Evolutionary conservation across 257 asterid genomes (phyloP), one percentile per base, ranked within the genome.

Genomic region (Marsdenia floribunda): DNA sequence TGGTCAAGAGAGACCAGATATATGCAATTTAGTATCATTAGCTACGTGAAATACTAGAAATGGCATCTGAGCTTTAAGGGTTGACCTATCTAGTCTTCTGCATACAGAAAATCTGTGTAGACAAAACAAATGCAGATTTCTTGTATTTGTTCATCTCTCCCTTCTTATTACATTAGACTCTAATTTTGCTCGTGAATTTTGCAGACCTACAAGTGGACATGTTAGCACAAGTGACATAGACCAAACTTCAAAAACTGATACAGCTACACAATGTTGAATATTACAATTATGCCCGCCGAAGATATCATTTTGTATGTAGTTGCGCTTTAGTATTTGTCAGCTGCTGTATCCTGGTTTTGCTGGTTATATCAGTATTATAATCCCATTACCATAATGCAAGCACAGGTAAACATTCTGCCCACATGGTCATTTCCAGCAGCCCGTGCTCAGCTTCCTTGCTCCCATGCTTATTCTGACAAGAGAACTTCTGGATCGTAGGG

Each of bases 151-250:
- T 55, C 26, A 53, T 54, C 29, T 66, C 37, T 68, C 6, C 42
- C 4, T 10, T 61, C 26, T 38, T 29, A 12, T 38, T 29, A 12
- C 22, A 1, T 10, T 68, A 61, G 58, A 50, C 4, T 16, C 7
- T 61, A 11, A 13, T 73, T 66, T 75, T 59, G 7, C 68, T 44
- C 44, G 2, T 77, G 64, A 58, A 73, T 70, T 50, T 74, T 79
- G 76, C 77, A 84, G 88, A 77, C 88, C 88, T 0, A 81, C 88
- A 29, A 84, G 88, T 52, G 88, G 88, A 72, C 80, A 84, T 71
- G 80, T 81, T 18, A 63, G 50, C 37, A 38, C 64, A 52, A 61
- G 40, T 11, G 38, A 19, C 4, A 26, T 50, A 6, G 67, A 54
- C 3, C 71, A 72, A 38, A n/a, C 37, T 2, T 67, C 18, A 29